Evolutionary conservation across 73 alveolate species (phyloP).

Genomic region (Halteria grandinella): DNA sequence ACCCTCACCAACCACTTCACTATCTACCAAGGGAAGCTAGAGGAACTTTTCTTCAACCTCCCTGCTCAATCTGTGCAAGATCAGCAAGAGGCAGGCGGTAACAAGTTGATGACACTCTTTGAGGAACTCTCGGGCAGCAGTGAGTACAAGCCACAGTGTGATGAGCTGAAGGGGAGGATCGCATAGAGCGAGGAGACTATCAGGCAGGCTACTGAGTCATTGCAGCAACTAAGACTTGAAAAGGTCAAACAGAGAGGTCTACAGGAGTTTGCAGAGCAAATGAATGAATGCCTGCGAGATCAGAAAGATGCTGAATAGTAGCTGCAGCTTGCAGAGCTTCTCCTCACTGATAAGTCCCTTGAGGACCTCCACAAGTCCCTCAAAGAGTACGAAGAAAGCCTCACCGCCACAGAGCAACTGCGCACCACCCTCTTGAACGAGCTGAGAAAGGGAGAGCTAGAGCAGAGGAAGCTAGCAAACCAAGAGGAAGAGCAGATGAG

Average conservation of each 20-base stretch:
- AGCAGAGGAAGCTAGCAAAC: not conserved
- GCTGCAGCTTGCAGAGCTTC: not conserved
- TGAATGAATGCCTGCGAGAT: conserved; percentile 3
- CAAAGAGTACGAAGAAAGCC: not conserved
- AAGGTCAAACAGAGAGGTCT: conserved; percentile 56
- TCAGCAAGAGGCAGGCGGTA: too few relatives aligned
- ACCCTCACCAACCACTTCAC: not conserved
- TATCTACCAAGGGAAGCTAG: conserved; percentile 43
- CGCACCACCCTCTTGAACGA: not conserved
- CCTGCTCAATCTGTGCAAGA: not conserved
- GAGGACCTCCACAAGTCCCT: not conserved
- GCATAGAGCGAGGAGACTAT: conserved; percentile 7
- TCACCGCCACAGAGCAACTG: not conserved
- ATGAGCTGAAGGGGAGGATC: conserved; percentile 7
- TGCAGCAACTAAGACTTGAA: conserved; percentile 38
- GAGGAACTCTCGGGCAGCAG: conserved; percentile 60
- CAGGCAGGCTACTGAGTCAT: conserved; percentile 1
- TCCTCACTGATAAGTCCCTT: not conserved
- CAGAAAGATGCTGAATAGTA: conserved; percentile 36
- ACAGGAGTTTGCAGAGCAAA: conserved; percentile 37
- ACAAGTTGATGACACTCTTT: conserved; percentile 24
- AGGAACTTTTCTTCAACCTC: not conserved
- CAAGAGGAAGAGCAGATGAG: not conserved
- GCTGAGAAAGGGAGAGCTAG: conserved; percentile 5
- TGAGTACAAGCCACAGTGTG: conserved; percentile 39